Base-by-base conservation (phyloP, 1,284 basidiomycete species). In the Boletus sp. region DNA sequence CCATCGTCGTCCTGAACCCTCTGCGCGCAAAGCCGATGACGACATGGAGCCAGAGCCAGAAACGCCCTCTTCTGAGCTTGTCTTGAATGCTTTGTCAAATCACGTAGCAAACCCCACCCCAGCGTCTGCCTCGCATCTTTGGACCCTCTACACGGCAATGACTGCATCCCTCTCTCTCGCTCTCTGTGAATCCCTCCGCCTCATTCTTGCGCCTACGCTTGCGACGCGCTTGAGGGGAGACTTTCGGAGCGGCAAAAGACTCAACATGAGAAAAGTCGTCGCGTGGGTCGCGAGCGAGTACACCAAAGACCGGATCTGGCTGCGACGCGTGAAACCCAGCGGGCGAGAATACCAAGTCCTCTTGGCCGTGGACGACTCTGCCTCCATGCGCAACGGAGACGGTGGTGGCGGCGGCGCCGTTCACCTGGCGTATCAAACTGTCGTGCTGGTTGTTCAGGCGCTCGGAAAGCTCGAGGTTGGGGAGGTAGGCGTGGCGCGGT, bases 211-310 rank as follows among this genome's bases (percentile, higher is more conserved):
- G 52, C 96, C 96, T 0, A 98, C 95, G 0, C 76, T 91, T 35
- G 94, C 96, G 2, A 97, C 95, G 9, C 83, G 96, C 22, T 78
- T 99, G 35, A 90, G 91, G 68, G 96, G 96, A 37, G 96, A 99
- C 72, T 99, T 96, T 70, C 89, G 95, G 38, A 97, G 92, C 0
- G 96, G 96, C 44, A 99, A 99, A 72, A 81, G 96, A 20, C 81
- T 99, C 39, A 99, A 99, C 70, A 98, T 99, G 95, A 93, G 95
- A 68, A 96, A 96, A 74, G 94, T 99, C 67, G 94, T 99, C 48
- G 86, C 92, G 2, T 99, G 97, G 74, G 95, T 99, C 57, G 96
- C 96, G 8, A 93, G 89, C 67, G 96, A 99, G 72, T 99, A 94
- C 73, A 97, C 94, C 49, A 99, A 99, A 69, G 96, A 99, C 77